Evolutionary conservation across 2,329 filamentous ascomycete genomes (phyloP).

Genomic region (Penicillium capsulatum): DNA sequence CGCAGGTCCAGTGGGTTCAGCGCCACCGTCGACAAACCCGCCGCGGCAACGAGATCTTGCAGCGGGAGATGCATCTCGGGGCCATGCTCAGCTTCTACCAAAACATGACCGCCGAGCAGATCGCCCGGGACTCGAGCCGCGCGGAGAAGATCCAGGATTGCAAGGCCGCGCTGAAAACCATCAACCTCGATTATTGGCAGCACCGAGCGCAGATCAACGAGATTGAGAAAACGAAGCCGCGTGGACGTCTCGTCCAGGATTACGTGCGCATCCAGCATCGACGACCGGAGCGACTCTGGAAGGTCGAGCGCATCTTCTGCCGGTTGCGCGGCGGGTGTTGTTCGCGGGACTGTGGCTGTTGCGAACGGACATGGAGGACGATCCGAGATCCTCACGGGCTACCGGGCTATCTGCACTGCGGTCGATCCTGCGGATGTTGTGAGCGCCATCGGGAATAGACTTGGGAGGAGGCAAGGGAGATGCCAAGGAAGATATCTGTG

Average conservation of each 20-base stretch:
- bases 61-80: constrained; percentile 5
- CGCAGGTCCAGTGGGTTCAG: constrained; percentile 3
- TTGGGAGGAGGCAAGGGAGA: too few relatives aligned
- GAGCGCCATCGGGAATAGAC: constrained; percentile 1
- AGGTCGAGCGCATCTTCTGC: neutral
- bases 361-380: constrained; percentile 1
- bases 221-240: constrained; percentile 1
- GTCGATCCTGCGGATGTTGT: constrained; percentile 2
- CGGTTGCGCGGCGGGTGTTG: constrained; percentile 6
- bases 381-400: constrained; percentile 1
- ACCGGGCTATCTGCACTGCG: constrained; percentile 1
- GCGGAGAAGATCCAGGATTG: neutral
- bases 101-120: constrained; percentile 1
- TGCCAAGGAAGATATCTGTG: too few relatives aligned
- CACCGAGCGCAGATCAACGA: neutral
- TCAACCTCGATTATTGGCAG: neutral
- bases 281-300: neutral
- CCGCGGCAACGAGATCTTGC: neutral
- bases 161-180: neutral
- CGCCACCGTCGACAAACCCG: constrained; percentile 1
- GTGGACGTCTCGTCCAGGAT: neutral
- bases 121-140: neutral
- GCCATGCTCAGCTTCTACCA: constrained; percentile 1
- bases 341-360: constrained; percentile 5
- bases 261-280: neutral